Conservation (phyloP, 257 asterid species). For the Vinca minor region DNA sequence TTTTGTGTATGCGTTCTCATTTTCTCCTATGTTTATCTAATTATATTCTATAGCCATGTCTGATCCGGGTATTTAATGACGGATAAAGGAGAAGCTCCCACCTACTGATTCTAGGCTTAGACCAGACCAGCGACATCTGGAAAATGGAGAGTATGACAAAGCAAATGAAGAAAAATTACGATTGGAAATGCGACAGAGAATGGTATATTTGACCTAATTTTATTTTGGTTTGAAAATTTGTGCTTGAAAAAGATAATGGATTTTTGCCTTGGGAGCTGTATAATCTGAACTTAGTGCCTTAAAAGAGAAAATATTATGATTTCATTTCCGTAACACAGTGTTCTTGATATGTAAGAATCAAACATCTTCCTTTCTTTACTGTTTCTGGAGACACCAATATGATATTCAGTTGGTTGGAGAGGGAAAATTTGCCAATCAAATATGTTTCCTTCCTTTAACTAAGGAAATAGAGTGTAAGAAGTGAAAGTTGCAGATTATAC, state of each 20-base stretch:
- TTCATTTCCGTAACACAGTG: neutral
- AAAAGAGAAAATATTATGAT: neutral
- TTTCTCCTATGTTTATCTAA: slow-evolving; percentile 19
- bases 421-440: neutral
- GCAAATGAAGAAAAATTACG: slow-evolving; percentile 86
- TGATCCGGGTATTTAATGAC: slow-evolving; percentile 44
- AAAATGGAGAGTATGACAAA: slow-evolving; percentile 80
- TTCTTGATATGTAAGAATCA: too few species aligned
- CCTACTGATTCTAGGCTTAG: slow-evolving; percentile 94
- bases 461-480: neutral
- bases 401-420: neutral
- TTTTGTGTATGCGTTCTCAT: slow-evolving; percentile 12
- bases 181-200: slow-evolving; percentile 77
- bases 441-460: neutral
- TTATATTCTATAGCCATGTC: slow-evolving; percentile 35
- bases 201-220: slow-evolving; percentile 32
- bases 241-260: neutral
- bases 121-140: slow-evolving; percentile 86
- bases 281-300: neutral
- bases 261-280: neutral
- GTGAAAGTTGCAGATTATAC: neutral
- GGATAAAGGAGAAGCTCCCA: slow-evolving; percentile 88
- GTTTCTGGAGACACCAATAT: neutral
- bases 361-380: too few species aligned
- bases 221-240: neutral